Percentiles rank a stretch among this genome's conserved stretches.
phyloP scores from a whole-genome alignment of 73 alveolate species.

The Paramecium sonneborni region DNA sequence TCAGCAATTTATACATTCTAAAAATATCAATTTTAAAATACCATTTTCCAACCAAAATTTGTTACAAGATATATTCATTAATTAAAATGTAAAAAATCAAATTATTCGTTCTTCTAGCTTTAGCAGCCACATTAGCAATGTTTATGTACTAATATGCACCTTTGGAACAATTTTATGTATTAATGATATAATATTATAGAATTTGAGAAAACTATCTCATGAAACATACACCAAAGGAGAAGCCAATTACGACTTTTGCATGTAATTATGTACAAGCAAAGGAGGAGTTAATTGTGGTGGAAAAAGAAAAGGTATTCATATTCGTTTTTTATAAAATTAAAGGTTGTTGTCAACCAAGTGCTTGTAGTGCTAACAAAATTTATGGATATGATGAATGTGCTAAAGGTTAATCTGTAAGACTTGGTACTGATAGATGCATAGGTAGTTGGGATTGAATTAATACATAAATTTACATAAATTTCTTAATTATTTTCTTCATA shows the following conservation, averaged over 20 bases:
- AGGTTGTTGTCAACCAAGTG: conserved; percentile 9
- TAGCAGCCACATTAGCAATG: neutral
- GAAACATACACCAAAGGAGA: conserved; percentile 51
- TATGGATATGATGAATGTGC: conserved; percentile 13
- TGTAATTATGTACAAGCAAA: neutral
- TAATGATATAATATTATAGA: neutral
- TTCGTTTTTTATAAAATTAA: neutral
- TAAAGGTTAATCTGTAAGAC: neutral
- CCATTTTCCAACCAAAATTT: neutral
- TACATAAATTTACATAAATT: too few relatives aligned
- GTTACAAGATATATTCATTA: neutral
- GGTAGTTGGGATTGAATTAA: neutral
- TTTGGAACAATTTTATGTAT: neutral
- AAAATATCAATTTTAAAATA: neutral
- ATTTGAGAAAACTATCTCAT: neutral
- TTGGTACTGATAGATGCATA: neutral
- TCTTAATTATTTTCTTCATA: too few relatives aligned
- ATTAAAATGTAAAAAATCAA: neutral
- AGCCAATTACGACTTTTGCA: conserved; percentile 23
- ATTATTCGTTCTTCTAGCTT: neutral
- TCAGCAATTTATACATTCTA: neutral
- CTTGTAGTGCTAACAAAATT: conserved; percentile 4
- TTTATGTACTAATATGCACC: neutral
- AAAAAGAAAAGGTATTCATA: neutral
- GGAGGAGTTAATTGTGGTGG: conserved; percentile 36